Conservation (phyloP, 106 monocot genomes). For the Narthecium ossifragum region DNA sequence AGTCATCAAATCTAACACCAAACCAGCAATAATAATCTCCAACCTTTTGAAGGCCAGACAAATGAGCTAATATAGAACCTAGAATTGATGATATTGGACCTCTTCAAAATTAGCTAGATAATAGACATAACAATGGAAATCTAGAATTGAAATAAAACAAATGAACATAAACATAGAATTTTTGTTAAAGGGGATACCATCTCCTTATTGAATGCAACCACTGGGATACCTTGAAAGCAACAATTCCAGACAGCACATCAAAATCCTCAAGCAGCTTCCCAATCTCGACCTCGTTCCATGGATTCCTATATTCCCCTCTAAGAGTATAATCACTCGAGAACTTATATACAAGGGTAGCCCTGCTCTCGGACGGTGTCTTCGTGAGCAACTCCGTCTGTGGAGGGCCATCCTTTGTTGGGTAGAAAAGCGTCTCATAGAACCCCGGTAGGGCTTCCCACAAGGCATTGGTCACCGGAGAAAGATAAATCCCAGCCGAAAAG, state of each 20-base stretch:
- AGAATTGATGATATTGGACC: no score
- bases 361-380: conserved; percentile 68
- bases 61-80: no score
- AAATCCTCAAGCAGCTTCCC: conserved; percentile 96
- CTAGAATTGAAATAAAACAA: no score
- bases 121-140: no score
- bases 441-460: conserved; percentile 94
- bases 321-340: conserved; percentile 73
- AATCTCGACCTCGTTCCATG: conserved; percentile 88
- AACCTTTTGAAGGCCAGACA: no score
- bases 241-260: conserved; percentile 92
- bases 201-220: no score
- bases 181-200: no score
- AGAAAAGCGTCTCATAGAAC: conserved; percentile 78
- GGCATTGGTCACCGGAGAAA: conserved; percentile 91
- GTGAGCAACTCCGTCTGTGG: conserved; percentile 71
- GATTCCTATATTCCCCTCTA: conserved; percentile 91
- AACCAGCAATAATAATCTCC: no score
- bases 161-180: no score
- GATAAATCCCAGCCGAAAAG: conserved; percentile 96
- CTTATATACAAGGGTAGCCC: conserved; percentile 62
- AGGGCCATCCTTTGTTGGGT: conserved; percentile 32
- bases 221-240: conserved; percentile 66
- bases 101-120: no score
- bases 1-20: no score